Base-by-base conservation (phyloP, 768 basidiomycete species). In the Naganishia onofrii region DNA sequence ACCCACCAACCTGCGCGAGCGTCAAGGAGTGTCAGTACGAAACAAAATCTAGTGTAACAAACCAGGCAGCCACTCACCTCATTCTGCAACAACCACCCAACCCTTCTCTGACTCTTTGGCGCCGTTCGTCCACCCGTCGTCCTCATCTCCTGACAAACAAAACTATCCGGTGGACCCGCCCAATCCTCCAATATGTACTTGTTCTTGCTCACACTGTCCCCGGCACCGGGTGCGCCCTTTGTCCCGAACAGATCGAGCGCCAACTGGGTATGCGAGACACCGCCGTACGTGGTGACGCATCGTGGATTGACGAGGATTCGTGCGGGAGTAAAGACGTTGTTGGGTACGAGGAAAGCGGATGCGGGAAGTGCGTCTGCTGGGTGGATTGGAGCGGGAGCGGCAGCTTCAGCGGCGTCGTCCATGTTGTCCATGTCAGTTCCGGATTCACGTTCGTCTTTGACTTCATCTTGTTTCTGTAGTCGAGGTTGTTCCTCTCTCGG, bases 261-360 rank as follows among this genome's bases (percentile, higher is more conserved):
- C 42, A 99, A 86, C 80, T 93, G 91, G 26, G 94, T 92, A 81
- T 99, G 95, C 72, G 89, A 91, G 4, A 98, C 95, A 3, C 95
- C 96, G 0, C 95, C 95, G 78, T 99, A 99, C 26, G 95, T 98
- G 42, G 95, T 98, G 65, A 95, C 91, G 80, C 94, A 98, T 19
- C 94, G 87, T 5, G 95, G 95, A 77, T 98, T 98, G 68, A 99
- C 89, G 73, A 99, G 80, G 75, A 99, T 96, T 66, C 93, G 85
- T 4, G 93, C 95, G 5, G 93, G 89, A 23, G 79, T 82, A 82
- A 94, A 96, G 10, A 88, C 88, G 29, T 60, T 38, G 67, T 72
- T 72, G 28, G 71, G 71, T 28, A 68, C 90, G 17, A 81, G 72
- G 79, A 82, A 78, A 23, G 81, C 75, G 32, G 81, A 77, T 56